phyloP scores from a whole-genome alignment of 345 rosid genomes.

The Arabidopsis arenosa region DNA sequence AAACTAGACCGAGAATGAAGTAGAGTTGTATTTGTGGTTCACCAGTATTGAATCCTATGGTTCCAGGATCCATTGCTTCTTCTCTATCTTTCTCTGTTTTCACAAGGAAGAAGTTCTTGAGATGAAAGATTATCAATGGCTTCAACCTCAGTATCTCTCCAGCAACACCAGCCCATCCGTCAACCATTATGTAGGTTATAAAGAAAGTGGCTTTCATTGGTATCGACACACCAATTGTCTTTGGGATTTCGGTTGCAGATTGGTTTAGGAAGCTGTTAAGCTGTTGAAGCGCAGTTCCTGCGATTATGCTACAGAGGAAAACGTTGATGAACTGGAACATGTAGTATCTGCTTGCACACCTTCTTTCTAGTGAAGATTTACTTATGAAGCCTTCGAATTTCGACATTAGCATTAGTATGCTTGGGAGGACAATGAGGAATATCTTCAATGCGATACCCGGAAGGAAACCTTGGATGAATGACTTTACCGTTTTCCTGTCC shows the following conservation, averaged over 20 bases:
- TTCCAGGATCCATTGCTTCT: conserved; percentile 99
- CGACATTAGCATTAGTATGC: conserved; percentile 90
- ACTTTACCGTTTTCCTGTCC: conserved; percentile 74
- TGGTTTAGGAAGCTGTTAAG: conserved; percentile 81
- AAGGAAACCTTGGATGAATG: conserved; percentile 92
- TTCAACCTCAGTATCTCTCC: conserved; percentile 86
- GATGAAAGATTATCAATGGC: conserved; percentile 79
- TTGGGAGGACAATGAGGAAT: conserved; percentile 82
- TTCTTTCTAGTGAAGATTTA: conserved; percentile 75
- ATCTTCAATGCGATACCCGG: conserved; percentile 96
- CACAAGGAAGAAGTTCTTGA: conserved; percentile 80
- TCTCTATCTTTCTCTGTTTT: conserved; percentile 93
- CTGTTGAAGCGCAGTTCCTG: conserved; percentile 95
- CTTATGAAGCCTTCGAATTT: conserved; percentile 93
- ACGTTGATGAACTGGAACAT: conserved; percentile 88
- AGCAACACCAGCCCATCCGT: conserved; percentile 99
- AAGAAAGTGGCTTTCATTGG: conserved; percentile 99
- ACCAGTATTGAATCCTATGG: conserved; percentile 83
- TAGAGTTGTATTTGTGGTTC: conserved; percentile 97
- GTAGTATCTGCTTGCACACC: conserved; percentile 78
- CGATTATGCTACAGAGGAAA: conserved; percentile 91
- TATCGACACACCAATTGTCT: conserved; percentile 83
- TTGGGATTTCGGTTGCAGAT: conserved; percentile 86
- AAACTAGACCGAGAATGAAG: conserved; percentile 93
- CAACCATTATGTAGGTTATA: conserved; percentile 94